phyloP scores from a whole-genome alignment of 2,329 filamentous ascomycete species.

The Paramyrothecium sp. region DNA sequence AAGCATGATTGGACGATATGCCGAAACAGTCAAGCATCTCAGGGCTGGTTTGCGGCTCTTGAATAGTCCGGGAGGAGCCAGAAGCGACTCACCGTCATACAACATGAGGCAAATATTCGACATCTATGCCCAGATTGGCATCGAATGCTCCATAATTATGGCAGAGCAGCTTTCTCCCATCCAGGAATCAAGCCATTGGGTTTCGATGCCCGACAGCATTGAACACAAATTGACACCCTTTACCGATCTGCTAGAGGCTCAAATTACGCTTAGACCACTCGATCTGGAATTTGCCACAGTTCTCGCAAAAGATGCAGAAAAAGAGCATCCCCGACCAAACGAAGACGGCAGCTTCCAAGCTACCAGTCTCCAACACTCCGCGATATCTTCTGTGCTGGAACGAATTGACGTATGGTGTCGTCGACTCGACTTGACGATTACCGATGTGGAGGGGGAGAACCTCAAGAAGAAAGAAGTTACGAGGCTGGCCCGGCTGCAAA shows the following conservation, averaged over 20 bases:
- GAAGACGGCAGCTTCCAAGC: neutral
- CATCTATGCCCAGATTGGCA: neutral
- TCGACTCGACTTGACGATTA: neutral
- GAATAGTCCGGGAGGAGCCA: neutral
- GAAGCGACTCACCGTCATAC: neutral
- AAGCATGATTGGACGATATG: neutral
- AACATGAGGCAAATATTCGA: neutral
- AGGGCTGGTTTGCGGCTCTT: neutral
- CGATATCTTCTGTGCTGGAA: too few species aligned
- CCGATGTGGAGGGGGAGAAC: neutral
- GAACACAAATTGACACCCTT: neutral
- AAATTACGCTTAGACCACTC: neutral
- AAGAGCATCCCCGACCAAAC: neutral
- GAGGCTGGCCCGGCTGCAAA: neutral
- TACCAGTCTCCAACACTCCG: neutral
- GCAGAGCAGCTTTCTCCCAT: neutral
- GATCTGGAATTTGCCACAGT: neutral
- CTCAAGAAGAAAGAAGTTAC: neutral
- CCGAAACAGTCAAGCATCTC: neutral
- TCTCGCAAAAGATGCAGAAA: neutral
- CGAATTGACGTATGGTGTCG: too few species aligned
- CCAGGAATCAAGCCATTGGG: neutral
- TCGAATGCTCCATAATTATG: neutral
- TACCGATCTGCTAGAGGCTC: neutral
- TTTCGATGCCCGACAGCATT: neutral